Evolutionary conservation across 2,329 filamentous ascomycete genomes (phyloP).

Genomic region (Coniochaeta prunicola): DNA sequence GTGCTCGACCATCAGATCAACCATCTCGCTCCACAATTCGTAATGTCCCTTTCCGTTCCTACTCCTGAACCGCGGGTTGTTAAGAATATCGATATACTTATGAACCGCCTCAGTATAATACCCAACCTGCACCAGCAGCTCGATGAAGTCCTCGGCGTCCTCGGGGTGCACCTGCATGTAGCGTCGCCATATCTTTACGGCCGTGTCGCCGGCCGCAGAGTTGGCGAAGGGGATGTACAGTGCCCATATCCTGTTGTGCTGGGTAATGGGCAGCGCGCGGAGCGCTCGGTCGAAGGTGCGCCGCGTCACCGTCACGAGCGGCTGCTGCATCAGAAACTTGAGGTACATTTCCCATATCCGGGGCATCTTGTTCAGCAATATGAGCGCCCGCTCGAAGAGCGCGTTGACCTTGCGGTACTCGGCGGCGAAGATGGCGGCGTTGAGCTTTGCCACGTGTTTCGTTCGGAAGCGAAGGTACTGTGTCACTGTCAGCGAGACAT

Average conservation of each 20-base stretch:
- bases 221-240: conserved; percentile 87
- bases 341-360: conserved; percentile 98
- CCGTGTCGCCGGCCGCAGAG: conserved; percentile 82
- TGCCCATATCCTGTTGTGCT: conserved; percentile 93
- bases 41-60: conserved; percentile 93
- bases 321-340: conserved; percentile 81
- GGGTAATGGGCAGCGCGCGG: conserved; percentile 83
- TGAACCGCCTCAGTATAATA: conserved; percentile 87
- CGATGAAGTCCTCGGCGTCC: conserved; percentile 90
- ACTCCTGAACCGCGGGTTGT: conserved; percentile 84
- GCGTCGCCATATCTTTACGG: conserved; percentile 85
- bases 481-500: conserved; percentile 9
- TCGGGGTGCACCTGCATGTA: conserved; percentile 98
- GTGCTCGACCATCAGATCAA: conserved; percentile 86
- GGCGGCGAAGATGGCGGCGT: conserved; percentile 67
- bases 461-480: conserved; percentile 81
- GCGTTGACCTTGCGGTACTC: conserved; percentile 94
- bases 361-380: conserved; percentile 98
- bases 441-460: conserved; percentile 74
- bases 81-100: conserved; percentile 85
- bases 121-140: conserved; percentile 72
- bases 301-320: conserved; percentile 80
- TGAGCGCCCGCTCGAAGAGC: conserved; percentile 85
- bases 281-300: conserved; percentile 88
- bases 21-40: conserved; percentile 96